Evolutionary conservation across 2,329 filamentous ascomycete genomes (phyloP).

Genomic region (Aspergillus flavus): DNA sequence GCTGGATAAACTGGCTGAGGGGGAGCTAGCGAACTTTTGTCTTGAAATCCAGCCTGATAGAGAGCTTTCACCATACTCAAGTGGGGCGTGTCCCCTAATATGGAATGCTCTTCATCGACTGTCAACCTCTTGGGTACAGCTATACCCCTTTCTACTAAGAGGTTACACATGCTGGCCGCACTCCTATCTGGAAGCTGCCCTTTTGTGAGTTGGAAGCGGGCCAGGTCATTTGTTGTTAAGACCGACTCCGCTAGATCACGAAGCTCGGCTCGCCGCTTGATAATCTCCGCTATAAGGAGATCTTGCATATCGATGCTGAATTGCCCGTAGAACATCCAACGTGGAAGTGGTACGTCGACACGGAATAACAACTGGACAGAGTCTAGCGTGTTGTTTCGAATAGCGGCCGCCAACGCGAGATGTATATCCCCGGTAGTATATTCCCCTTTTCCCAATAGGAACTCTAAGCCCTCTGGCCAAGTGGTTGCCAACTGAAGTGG

Average conservation of each 20-base stretch:
- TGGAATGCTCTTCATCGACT: fast-evolving
- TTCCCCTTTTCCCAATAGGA: neutral
- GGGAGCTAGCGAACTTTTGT: neutral
- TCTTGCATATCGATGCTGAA: neutral
- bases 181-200: neutral
- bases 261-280: neutral
- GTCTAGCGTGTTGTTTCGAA: neutral
- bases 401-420: neutral
- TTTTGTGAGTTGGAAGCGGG: neutral
- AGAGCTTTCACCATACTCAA: neutral
- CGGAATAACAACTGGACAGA: neutral
- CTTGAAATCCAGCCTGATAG: neutral
- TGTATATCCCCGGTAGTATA: neutral
- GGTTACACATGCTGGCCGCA: neutral
- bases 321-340: neutral
- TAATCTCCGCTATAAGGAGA: neutral
- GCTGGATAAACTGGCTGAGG: neutral
- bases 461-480: neutral
- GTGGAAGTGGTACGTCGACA: neutral
- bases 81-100: neutral
- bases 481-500: neutral
- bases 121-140: neutral
- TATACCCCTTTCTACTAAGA: neutral
- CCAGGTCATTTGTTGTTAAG: neutral
- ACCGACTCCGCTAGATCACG: neutral